phyloP scores from a whole-genome alignment of 129 eudicot genomes.

The Tanacetum coccineum region DNA sequence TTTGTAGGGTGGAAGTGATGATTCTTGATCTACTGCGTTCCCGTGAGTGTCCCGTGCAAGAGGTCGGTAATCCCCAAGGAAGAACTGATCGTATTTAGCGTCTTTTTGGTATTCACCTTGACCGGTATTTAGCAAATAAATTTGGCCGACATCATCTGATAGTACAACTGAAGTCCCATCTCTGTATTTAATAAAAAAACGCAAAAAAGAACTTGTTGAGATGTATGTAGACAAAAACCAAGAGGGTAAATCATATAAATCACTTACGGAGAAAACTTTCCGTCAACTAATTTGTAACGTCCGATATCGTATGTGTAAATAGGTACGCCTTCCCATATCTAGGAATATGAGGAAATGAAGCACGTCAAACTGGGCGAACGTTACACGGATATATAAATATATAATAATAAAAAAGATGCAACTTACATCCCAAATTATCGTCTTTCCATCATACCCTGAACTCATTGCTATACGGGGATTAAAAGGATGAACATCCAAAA shows the following conservation, averaged over 20 bases:
- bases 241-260: not conserved
- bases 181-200: conserved; percentile 38
- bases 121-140: conserved; percentile 86
- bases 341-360: conserved; percentile 16
- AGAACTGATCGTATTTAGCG: conserved; percentile 96
- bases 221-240: not conserved
- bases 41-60: conserved; percentile 78
- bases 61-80: conserved; percentile 97
- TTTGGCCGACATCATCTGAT: conserved; percentile 97
- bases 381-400: not conserved
- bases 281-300: conserved; percentile 92
- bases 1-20: conserved; percentile 64
- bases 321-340: conserved; percentile 99
- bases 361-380: conserved; percentile 16
- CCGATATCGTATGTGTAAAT: conserved; percentile 77
- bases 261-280: conserved; percentile 98
- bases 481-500: conserved; percentile 96
- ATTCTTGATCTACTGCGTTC: conserved; percentile 75
- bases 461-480: conserved; percentile 99
- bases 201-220: too few relatives aligned
- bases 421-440: conserved; percentile 98
- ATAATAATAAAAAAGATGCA: not conserved
- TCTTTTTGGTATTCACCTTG: conserved; percentile 95
- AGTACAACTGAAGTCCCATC: conserved; percentile 97
- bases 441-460: conserved; percentile 98